Evolutionary conservation across 768 basidiomycete species (phyloP), one percentile per base, ranked within the genome.

Genomic region (Boletus fagicola): DNA sequence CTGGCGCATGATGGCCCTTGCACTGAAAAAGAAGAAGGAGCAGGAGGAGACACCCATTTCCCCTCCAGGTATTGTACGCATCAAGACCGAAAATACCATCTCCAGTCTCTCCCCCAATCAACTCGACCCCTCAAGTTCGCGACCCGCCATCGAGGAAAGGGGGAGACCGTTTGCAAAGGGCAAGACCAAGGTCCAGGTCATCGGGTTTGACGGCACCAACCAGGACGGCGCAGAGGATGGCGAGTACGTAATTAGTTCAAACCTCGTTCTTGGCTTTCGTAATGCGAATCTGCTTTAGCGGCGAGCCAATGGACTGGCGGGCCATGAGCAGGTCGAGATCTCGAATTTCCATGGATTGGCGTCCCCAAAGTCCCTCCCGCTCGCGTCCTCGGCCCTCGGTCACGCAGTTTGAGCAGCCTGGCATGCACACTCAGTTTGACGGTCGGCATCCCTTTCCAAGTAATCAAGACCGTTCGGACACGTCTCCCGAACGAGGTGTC

Each of bases 1-100:
- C 1, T 98, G 96, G 96, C 77, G 97, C 57, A 92, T 98, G 94
- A 98, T 98, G 95, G 90, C 94, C 26, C 77, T 99, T 69, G 92
- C 91, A 13, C 76, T 99, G 54, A 88, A 89, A 79, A 96, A 90
- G 81, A 87, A 88, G 77, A 86, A 86, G 74, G 88, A 89, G 44
- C 86, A 88, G 22, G 86, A 88, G 54, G 78, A 83, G 5, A 0
- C 39, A 2, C 12, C 18, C 16, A 0, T 24, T 15, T 2, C 42
- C 5, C 30, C 30, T 7, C 62, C 42, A 8, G 9, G 5, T 3
- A 65, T 31, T 9, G 56, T 65, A 2, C 60, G 51, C 15, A 56
- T 72, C 48, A 72, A 72, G 63, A 50, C 51, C 24, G 71, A 72
- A 39, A 48, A 20, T 33, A 26, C 49, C 0, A 42, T 50, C 20